These are phyloP conservation scores for Schizothecium vesticola DNA, from an alignment of 495 filamentous ascomycete species.

Conservation along the genomic window DNA sequence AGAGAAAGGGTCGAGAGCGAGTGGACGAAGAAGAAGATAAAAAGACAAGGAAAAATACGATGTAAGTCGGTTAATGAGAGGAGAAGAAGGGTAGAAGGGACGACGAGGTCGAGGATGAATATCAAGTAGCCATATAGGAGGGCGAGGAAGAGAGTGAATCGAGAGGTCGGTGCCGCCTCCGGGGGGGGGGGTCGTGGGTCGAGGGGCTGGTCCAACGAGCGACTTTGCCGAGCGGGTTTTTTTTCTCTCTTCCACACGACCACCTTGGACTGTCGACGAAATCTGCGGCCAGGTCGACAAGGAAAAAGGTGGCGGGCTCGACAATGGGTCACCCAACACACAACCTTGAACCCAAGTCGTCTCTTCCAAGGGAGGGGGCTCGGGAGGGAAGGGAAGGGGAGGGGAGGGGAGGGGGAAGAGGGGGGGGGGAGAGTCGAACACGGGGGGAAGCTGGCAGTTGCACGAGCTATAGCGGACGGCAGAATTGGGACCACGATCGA, in stretches of 20 bases:
- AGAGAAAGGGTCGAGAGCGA: constrained; percentile 19
- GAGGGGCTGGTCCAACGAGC: neutral
- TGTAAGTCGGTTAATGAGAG: neutral
- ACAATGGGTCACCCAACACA: neutral
- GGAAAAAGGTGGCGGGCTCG: neutral
- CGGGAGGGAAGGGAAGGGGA: neutral
- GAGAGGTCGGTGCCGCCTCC: neutral
- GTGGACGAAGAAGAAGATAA: constrained; percentile 19
- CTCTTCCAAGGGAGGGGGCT: neutral
- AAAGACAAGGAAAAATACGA: constrained; percentile 14
- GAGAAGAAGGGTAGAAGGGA: neutral
- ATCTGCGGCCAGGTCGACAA: constrained; percentile 10
- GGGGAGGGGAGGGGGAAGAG: neutral
- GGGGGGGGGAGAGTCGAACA: constrained; percentile 5
- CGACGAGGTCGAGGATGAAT: constrained; percentile 8
- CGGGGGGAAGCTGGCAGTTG: constrained; percentile 7
- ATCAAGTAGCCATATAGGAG: constrained; percentile 14
- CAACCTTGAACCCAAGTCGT: neutral
- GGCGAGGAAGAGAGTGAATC: neutral
- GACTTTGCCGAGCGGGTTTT: constrained; percentile 3
- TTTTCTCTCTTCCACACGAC: neutral
- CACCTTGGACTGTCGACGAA: constrained; percentile 2
- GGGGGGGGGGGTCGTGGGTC: constrained; percentile 1
- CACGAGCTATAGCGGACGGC: constrained; percentile 4
- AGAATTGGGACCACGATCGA: constrained; percentile 3